Percentiles rank a stretch among this genome's conserved stretches.
Evolutionary conservation across 2,329 filamentous ascomycete species (phyloP).

Genomic region (Cladosporium sp.): DNA sequence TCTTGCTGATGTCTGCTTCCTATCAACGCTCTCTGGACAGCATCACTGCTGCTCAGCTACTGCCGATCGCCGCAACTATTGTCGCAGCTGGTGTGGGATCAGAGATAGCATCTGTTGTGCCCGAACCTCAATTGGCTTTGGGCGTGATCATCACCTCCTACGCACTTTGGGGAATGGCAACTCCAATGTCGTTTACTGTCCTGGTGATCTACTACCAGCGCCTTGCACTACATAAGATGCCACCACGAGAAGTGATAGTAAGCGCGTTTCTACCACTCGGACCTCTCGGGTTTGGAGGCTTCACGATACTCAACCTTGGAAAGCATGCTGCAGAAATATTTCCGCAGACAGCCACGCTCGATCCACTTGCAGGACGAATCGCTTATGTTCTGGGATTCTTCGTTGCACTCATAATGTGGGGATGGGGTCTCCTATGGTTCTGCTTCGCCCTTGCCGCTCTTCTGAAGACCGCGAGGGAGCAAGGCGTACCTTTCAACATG

Average conservation of each 20-base stretch:
- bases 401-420: slow-evolving; percentile 54
- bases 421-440: slow-evolving; percentile 53
- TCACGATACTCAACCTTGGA: slow-evolving; percentile 51
- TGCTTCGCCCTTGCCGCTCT: slow-evolving; percentile 52
- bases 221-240: slow-evolving; percentile 62
- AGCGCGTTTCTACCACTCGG: slow-evolving; percentile 65
- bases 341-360: slow-evolving; percentile 23
- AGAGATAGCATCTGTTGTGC: slow-evolving; percentile 59
- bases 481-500: slow-evolving; percentile 56
- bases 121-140: slow-evolving; percentile 52
- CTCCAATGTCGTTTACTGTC: slow-evolving; percentile 57
- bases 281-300: slow-evolving; percentile 64
- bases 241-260: slow-evolving; percentile 64
- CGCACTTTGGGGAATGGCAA: slow-evolving; percentile 65
- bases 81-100: slow-evolving; percentile 63
- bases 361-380: slow-evolving; percentile 45
- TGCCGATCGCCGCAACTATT: slow-evolving; percentile 64
- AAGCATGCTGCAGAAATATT: slow-evolving; percentile 42
- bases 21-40: slow-evolving; percentile 41
- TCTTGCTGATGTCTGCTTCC: slow-evolving; percentile 39
- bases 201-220: slow-evolving; percentile 68
- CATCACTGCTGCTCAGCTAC: slow-evolving; percentile 62
- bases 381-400: slow-evolving; percentile 58
- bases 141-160: slow-evolving; percentile 62
- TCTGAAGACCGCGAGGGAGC: slow-evolving; percentile 28